Evolutionary conservation across 2,329 filamentous ascomycete species (phyloP).

Genomic region (Neofusicoccum umdonicola): DNA sequence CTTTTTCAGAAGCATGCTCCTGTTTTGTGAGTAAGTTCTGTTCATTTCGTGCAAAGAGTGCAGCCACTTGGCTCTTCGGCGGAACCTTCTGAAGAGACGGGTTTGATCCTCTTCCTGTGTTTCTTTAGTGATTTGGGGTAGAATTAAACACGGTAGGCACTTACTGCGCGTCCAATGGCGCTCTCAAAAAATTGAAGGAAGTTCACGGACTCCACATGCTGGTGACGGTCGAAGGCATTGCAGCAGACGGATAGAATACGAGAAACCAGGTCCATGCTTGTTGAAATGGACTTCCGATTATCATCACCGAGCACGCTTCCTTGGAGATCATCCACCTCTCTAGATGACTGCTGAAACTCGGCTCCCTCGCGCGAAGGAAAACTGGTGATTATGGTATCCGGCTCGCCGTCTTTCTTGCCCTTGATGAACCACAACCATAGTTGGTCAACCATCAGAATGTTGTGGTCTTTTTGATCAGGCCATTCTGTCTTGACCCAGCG

Average conservation of each 20-base stretch:
- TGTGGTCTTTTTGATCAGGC: slow-evolving; percentile 42
- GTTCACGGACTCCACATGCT: slow-evolving; percentile 38
- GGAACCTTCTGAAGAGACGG: slow-evolving; percentile 53
- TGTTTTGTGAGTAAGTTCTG: background rate
- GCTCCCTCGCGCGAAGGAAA: slow-evolving; percentile 11
- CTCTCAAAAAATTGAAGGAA: slow-evolving; percentile 64
- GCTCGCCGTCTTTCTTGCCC: background rate
- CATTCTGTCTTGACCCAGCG: background rate
- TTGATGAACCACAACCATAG: slow-evolving; percentile 65
- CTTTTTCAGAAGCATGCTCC: slow-evolving; percentile 50
- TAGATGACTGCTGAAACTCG: background rate
- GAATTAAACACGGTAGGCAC: slow-evolving; percentile 41
- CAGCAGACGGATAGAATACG: slow-evolving; percentile 37
- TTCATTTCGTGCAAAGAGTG: background rate
- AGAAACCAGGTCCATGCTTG: slow-evolving; percentile 18
- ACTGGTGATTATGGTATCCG: slow-evolving; percentile 1
- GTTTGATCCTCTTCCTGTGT: slow-evolving; percentile 42
- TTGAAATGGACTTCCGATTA: background rate
- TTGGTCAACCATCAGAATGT: slow-evolving; percentile 68
- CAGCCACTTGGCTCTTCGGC: background rate
- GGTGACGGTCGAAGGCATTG: slow-evolving; percentile 60
- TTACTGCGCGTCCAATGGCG: slow-evolving; percentile 44
- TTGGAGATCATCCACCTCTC: slow-evolving; percentile 16
- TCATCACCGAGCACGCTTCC: slow-evolving; percentile 8
- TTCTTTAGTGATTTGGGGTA: background rate